phyloP scores from a whole-genome alignment of 495 filamentous ascomycete genomes.

The Clohesyomyces aquaticus region DNA sequence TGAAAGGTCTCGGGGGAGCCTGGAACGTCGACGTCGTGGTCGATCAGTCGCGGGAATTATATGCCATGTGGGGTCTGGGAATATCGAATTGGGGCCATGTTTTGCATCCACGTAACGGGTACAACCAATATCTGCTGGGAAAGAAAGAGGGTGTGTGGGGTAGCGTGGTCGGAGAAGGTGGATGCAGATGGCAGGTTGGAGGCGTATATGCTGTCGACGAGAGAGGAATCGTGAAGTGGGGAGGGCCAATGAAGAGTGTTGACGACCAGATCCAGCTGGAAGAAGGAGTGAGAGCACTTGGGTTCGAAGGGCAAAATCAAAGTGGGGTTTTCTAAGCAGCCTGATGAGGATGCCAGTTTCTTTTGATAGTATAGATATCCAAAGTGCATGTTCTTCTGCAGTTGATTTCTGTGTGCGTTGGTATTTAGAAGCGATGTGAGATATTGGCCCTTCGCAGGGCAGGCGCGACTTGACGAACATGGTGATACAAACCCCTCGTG shows the following conservation, averaged over 20 bases:
- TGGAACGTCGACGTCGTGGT: constrained; percentile 33
- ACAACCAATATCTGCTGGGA: constrained; percentile 26
- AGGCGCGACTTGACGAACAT: too few species aligned
- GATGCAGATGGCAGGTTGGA: constrained; percentile 32
- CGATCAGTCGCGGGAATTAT: constrained; percentile 27
- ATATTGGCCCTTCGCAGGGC: too few species aligned
- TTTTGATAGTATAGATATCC: too few species aligned
- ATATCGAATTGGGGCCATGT: constrained; percentile 37
- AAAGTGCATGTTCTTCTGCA: too few species aligned
- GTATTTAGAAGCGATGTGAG: too few species aligned
- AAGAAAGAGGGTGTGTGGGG: constrained; percentile 34
- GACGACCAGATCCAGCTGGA: constrained; percentile 26
- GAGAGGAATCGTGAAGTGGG: constrained; percentile 30
- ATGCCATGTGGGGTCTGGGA: constrained; percentile 31
- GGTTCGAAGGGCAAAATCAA: constrained; percentile 20
- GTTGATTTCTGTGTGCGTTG: too few species aligned
- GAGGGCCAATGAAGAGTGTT: constrained; percentile 32
- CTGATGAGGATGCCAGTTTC: background rate
- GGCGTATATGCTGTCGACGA: constrained; percentile 31
- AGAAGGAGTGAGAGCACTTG: constrained; percentile 22
- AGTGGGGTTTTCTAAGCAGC: constrained; percentile 22
- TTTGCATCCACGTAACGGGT: constrained; percentile 31
- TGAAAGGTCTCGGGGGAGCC: constrained; percentile 24
- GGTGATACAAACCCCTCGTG: too few species aligned
- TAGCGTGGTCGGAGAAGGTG: constrained; percentile 27